Evolutionary conservation across 2,329 filamentous ascomycete genomes (phyloP).

Genomic region (Trichoderma sp.): DNA sequence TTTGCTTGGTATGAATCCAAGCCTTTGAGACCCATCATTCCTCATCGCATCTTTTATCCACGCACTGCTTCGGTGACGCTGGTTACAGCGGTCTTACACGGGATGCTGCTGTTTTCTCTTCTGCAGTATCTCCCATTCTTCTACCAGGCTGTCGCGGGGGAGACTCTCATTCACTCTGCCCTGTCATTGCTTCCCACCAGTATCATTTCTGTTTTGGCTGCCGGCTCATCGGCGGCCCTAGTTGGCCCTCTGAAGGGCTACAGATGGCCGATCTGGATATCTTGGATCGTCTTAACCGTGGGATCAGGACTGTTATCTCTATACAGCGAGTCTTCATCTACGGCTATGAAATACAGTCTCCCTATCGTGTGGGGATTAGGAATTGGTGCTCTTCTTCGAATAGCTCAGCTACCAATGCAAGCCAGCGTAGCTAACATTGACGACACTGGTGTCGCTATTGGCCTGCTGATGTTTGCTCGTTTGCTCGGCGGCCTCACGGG

Average conservation of each 20-base stretch:
- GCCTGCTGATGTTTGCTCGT: slow-evolving; percentile 9
- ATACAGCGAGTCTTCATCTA: slow-evolving; percentile 14
- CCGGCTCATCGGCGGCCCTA: slow-evolving; percentile 27
- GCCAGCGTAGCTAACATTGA: slow-evolving; percentile 17
- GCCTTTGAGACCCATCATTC: slow-evolving; percentile 36
- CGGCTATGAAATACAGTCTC: slow-evolving; percentile 28
- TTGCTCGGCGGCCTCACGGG: slow-evolving; percentile 21
- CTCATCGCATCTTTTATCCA: slow-evolving; percentile 36
- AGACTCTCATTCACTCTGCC: slow-evolving; percentile 35
- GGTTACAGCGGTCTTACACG: slow-evolving; percentile 36
- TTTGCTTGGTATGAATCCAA: slow-evolving; percentile 38
- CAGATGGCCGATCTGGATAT: slow-evolving; percentile 28
- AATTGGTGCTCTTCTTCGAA: slow-evolving; percentile 27
- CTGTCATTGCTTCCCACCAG: slow-evolving; percentile 32
- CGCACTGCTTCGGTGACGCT: slow-evolving; percentile 32
- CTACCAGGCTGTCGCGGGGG: slow-evolving; percentile 38
- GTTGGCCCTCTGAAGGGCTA: slow-evolving; percentile 28
- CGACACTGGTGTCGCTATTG: slow-evolving; percentile 16
- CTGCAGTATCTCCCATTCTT: slow-evolving; percentile 39
- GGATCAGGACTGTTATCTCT: slow-evolving; percentile 31
- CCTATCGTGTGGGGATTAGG: slow-evolving; percentile 36
- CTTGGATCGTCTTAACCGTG: slow-evolving; percentile 30
- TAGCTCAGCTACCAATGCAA: slow-evolving; percentile 22
- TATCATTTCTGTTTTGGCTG: slow-evolving; percentile 27
- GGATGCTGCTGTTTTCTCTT: slow-evolving; percentile 35